Conservation (phyloP, 2,329 filamentous ascomycete genomes). For the Penicillium aurantiogriseum region DNA sequence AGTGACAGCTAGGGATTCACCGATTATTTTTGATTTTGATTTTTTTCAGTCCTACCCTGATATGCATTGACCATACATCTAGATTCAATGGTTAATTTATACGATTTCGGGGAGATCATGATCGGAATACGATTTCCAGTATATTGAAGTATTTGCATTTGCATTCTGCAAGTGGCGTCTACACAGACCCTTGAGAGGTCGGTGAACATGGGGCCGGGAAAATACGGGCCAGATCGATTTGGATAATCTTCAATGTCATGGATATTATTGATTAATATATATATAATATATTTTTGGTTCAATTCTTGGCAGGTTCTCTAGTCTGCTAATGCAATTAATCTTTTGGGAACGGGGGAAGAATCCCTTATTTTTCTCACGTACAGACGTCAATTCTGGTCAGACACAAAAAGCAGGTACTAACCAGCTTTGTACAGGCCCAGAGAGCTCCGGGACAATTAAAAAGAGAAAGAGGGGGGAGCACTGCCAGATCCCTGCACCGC, state of each 20-base stretch:
- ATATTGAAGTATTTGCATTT: not conserved
- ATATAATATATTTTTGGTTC: not conserved
- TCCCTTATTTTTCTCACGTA: not conserved
- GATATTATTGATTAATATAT: not conserved
- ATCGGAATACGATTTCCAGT: slow-evolving; percentile 4
- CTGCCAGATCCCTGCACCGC: slow-evolving; percentile 26
- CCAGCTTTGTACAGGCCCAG: not conserved
- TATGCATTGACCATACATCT: slow-evolving; percentile 6
- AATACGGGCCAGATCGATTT: slow-evolving; percentile 13
- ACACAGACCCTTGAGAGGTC: slow-evolving; percentile 15
- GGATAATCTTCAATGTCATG: not conserved
- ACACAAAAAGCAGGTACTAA: slow-evolving; percentile 3
- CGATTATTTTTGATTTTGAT: not conserved
- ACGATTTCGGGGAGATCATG: not conserved
- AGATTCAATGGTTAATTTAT: not conserved
- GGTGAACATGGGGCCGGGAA: slow-evolving; percentile 16
- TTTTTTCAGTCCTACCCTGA: not conserved
- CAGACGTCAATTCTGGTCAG: not conserved
- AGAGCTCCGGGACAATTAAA: not conserved
- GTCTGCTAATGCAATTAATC: not conserved
- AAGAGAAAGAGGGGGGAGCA: slow-evolving; percentile 2
- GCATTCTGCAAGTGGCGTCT: slow-evolving; percentile 4
- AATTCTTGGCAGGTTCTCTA: not conserved
- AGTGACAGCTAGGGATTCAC: slow-evolving; percentile 1
- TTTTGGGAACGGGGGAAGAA: not conserved